Evolutionary conservation across 2,329 filamentous ascomycete species (phyloP).

Genomic region (Ilyonectria destructans): DNA sequence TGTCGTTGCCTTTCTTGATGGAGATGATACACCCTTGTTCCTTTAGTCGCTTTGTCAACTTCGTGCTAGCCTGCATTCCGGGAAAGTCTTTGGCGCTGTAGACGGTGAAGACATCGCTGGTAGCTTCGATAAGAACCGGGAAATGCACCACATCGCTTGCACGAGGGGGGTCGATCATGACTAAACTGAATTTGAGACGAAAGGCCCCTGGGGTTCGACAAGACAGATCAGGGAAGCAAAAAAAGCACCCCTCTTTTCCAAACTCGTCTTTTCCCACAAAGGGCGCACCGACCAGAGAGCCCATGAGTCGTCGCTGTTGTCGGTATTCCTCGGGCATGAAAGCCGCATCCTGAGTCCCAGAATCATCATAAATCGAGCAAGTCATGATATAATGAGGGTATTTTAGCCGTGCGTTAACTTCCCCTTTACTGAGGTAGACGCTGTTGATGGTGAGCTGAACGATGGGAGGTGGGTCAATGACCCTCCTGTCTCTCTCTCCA

Average conservation of each 20-base stretch:
- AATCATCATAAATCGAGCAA: slow-evolving; percentile 82
- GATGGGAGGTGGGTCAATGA: slow-evolving; percentile 89
- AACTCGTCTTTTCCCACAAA: slow-evolving; percentile 84
- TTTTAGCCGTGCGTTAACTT: slow-evolving; percentile 67
- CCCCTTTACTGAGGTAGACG: slow-evolving; percentile 68
- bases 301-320: slow-evolving; percentile 84
- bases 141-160: slow-evolving; percentile 64
- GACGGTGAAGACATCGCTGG: slow-evolving; percentile 83
- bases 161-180: slow-evolving; percentile 77
- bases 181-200: slow-evolving; percentile 80
- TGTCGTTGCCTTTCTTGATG: slow-evolving; percentile 89
- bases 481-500: slow-evolving; percentile 85
- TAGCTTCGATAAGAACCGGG: slow-evolving; percentile 66
- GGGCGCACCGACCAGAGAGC: slow-evolving; percentile 82
- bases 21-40: slow-evolving; percentile 88
- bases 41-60: slow-evolving; percentile 81
- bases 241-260: slow-evolving; percentile 84
- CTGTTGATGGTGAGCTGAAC: slow-evolving; percentile 80
- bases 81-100: slow-evolving; percentile 91
- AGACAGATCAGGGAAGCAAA: slow-evolving; percentile 87
- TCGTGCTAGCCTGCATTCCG: slow-evolving; percentile 85
- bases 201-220: slow-evolving; percentile 85
- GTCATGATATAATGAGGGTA: slow-evolving; percentile 81
- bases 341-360: slow-evolving; percentile 78
- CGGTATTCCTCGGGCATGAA: slow-evolving; percentile 81